Conservation (phyloP, 768 basidiomycete species). For the Leccinum ochraceum region DNA sequence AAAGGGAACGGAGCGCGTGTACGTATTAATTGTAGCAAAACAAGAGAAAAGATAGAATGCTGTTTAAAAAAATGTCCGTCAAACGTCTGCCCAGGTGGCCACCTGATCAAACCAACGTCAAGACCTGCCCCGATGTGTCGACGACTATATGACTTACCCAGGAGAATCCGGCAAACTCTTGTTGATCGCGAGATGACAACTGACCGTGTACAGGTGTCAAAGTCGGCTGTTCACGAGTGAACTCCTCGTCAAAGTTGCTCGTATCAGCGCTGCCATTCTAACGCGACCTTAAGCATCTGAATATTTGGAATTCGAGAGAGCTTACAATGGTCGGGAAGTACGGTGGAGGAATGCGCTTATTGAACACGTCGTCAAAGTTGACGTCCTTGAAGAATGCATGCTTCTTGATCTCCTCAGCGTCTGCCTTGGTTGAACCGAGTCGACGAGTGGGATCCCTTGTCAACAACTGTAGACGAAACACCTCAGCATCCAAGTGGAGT, state of each 20-base stretch:
- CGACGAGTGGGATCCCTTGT: conserved; percentile 91
- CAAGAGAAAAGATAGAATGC: conserved; percentile 31
- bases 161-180: conserved; percentile 96
- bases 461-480: conserved; percentile 65
- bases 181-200: conserved; percentile 84
- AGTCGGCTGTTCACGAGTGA: conserved; percentile 95
- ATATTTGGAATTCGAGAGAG: conserved; percentile 6
- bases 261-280: conserved; percentile 86
- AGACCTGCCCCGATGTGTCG: background rate
- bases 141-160: conserved; percentile 57
- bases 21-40: conserved; percentile 38
- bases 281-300: conserved; percentile 12
- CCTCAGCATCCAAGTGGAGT: conserved; percentile 4
- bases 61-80: conserved; percentile 29
- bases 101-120: conserved; percentile 14
- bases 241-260: conserved; percentile 96
- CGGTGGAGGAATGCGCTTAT: conserved; percentile 96
- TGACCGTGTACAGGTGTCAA: conserved; percentile 97
- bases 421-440: conserved; percentile 86
- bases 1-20: conserved; percentile 25
- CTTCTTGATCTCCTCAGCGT: conserved; percentile 95
- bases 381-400: conserved; percentile 99
- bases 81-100: conserved; percentile 61
- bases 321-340: conserved; percentile 96
- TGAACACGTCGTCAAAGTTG: conserved; percentile 93